Conservation (phyloP, 2,329 filamentous ascomycete species). For the Colletotrichum echinochloae region DNA sequence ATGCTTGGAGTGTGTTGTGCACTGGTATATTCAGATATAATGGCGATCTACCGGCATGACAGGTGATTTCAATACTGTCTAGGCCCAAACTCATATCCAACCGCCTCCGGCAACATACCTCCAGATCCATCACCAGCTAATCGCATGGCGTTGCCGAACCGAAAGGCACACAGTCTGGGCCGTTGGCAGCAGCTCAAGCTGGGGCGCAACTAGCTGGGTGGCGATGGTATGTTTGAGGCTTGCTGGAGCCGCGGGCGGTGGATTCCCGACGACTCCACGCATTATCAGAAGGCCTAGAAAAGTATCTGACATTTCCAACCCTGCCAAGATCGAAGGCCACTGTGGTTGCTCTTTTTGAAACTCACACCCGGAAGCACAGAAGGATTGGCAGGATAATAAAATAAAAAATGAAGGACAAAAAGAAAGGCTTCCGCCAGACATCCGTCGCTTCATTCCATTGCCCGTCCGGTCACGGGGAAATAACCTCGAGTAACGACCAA, state of each 20-base stretch:
- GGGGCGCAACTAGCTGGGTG: too few species aligned
- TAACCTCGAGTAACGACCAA: conserved; percentile 39
- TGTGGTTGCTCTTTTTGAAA: background rate
- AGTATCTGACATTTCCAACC: background rate
- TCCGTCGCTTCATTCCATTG: background rate
- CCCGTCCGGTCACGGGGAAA: too few species aligned
- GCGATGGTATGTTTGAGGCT: background rate
- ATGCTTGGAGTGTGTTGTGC: background rate
- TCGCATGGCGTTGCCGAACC: background rate
- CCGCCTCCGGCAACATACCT: too few species aligned
- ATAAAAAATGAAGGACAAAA: too few species aligned
- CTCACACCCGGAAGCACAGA: too few species aligned
- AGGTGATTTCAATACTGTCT: background rate
- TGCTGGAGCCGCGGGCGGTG: background rate
- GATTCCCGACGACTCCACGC: background rate
- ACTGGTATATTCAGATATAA: background rate
- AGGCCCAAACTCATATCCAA: background rate
- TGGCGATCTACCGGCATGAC: background rate
- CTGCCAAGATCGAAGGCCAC: background rate
- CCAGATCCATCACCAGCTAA: background rate
- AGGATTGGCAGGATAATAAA: background rate
- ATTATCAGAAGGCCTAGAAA: background rate
- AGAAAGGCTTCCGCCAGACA: fast-evolving
- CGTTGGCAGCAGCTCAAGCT: background rate
- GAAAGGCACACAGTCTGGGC: background rate